Conservation (phyloP, 2,329 filamentous ascomycete species). For the Diaporthe humulicola region DNA sequence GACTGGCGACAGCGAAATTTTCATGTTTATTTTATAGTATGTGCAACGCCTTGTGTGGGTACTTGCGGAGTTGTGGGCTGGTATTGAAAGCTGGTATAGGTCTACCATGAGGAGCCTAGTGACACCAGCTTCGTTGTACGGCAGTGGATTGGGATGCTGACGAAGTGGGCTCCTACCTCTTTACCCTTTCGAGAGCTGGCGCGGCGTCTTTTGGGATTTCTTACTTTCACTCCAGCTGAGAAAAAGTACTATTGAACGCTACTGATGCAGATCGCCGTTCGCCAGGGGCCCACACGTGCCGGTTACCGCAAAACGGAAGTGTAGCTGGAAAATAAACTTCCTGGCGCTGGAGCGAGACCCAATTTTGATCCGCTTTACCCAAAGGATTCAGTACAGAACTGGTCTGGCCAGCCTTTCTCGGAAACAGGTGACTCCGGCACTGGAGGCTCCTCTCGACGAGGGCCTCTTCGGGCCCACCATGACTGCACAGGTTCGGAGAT, state of each 20-base stretch:
- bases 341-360: neutral
- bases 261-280: neutral
- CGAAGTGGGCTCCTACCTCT: neutral
- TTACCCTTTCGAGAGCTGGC: neutral
- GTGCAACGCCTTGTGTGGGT: neutral
- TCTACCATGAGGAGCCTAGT: neutral
- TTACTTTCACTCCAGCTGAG: slow-evolving; percentile 13
- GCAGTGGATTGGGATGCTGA: neutral
- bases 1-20: neutral
- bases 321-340: neutral
- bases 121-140: neutral
- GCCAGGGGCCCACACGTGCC: neutral
- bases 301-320: neutral
- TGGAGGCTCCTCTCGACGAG: neutral
- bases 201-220: neutral
- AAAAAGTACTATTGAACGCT: neutral
- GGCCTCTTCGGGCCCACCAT: neutral
- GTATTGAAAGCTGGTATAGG: neutral
- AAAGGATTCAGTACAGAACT: neutral
- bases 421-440: neutral
- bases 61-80: neutral
- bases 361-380: neutral
- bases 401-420: neutral
- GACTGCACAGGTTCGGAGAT: neutral
- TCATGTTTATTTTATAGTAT: neutral